Base-by-base conservation (phyloP, 179 eudicot genomes). In the Beta macrorhiza region DNA sequence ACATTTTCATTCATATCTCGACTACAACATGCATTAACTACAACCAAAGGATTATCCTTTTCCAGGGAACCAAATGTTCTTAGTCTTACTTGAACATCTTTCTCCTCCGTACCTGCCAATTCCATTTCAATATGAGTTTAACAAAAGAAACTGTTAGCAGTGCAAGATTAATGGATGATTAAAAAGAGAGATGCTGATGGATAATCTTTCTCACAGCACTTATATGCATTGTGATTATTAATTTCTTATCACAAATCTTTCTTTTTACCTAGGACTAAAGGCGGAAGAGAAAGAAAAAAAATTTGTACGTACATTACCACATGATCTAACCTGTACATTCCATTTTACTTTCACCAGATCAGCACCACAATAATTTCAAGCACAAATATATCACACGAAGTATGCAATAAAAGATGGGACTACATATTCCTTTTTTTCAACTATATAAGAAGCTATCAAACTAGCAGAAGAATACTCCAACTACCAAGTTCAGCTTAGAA, bases 11-110 rank as follows among this genome's bases (percentile, higher is more conserved):
- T 82, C 49, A 76, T 51, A 70, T 94, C 98, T 77, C 93, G 89
- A 81, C 90, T 94, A 84, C 95, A 91, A 80, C 95, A 90, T 42
- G 97, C 92, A 82, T 89, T 94, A 71, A 89, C 93, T 59, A 93
- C 85, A 78, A 87, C 70, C 56, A 91, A 79, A 63, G 88, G 86
- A 61, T 82, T 90, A 20, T 74, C 75, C 22, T 84, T 83, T 83
- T 85, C 91, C 75, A 73, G 84, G 80, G 85, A 80, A 61, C 86
- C 90, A 77, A 80, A 84, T 56, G 88, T 87, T 88, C 85, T 90
- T 62, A 94, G 88, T 81, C 81, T 87, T 61, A 94, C 79, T 83
- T 93, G 94, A 32, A 91, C 70, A 81, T 86, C 84, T 86, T 87
- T 87, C 86, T 91, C 94, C 81, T 94, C 97, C 9, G 57, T 86